Evolutionary conservation across 2,329 filamentous ascomycete genomes (phyloP), one percentile per base, ranked within the genome.

Genomic region (Albophoma yamanashiensis): DNA sequence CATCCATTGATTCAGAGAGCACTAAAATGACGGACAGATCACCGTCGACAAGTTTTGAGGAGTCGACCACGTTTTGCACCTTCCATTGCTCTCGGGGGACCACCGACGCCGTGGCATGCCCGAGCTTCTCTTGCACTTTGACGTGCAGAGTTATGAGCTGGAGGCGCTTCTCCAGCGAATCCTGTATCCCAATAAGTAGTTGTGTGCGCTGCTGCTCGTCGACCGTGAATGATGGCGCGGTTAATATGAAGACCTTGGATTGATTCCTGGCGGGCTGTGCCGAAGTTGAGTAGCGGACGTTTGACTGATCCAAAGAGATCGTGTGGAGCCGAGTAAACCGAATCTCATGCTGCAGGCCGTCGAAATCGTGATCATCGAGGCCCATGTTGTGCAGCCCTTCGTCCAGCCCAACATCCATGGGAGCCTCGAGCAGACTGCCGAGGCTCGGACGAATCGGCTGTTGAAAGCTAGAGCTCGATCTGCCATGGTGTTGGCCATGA

Each of bases 331-430:
- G 89, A 20, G 81, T 83, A 57, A 92, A 81, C 14, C 88, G 72
- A n/a, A 92, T 80, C 69, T 92, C 89, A 61, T 88, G 86, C 20
- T 85, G 81, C 11, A 92, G 75, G 0, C 87, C 86, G 61, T 90
- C 87, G 61, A 88, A 84, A 62, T 85, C 83, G n/a, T 85, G 82
- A 67, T 90, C 88, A 59, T 89, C 85, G 27, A 91, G 76, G 1
- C 84, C 88, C 83, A 90, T 89, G 62, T 80, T 88, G 66, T 87
- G 82, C 59, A 91, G 86, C 0, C 86, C 86, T 64, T 89, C 86
- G 63, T 92, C 88, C 2, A 92, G 75, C 1, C 90, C 76, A 50
- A 82, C 81, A 67, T 91, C 89, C 55, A 89, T 79, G 0, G 87
- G 88, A 2, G 84, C 82, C 66, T 89, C 88, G 25, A 88, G 74